Base-by-base conservation (phyloP, 306 rosid species). In the Trifolium fragiferum region DNA sequence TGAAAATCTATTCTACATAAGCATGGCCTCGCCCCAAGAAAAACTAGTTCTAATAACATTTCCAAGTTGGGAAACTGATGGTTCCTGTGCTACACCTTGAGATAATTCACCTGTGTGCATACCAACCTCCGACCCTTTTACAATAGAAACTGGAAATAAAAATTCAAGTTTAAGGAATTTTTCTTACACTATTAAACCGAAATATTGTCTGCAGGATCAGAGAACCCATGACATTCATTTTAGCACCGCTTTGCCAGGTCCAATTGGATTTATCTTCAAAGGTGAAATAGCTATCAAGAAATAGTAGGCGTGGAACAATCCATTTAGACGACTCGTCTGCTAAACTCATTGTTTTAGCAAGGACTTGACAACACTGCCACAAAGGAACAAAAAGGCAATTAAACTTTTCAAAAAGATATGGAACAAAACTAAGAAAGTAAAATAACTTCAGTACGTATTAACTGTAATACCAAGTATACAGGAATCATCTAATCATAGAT, bases 301-400 rank as follows among this genome's bases (percentile, higher is more conserved):
- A 94, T 55, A 94, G 85, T 73, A 94, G 76, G 50, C 96, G 84
- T 40, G 97, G 97, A 75, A 94, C 93, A 76, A 94, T 72, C 82
- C 86, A 86, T 76, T 78, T 84, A 30, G 86, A 82, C 62, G 90
- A 78, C 40, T 87, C 96, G 20, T 84, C 86, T 6, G 23, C 83
- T 62, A 88, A 84, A 79, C 88, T 79, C 54, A 88, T 76, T 30
- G 97, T 88, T 72, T 77, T 81, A 69, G 87, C 87, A 76, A 94
- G 97, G 82, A 88, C 86, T 79, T 90, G 77, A 74, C 97, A 90
- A 83, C 90, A 87, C 98, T 91, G 87, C 73, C 65, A 87, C 73
- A 79, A 57, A 59, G 72, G 57, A 63, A 75, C 68, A 62, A 54
- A 76, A 74, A 46, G 12, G 44, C 40, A 19, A 51, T 44, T 63